Conservation (phyloP, 257 asterid species). For the Capsicum baccatum region DNA sequence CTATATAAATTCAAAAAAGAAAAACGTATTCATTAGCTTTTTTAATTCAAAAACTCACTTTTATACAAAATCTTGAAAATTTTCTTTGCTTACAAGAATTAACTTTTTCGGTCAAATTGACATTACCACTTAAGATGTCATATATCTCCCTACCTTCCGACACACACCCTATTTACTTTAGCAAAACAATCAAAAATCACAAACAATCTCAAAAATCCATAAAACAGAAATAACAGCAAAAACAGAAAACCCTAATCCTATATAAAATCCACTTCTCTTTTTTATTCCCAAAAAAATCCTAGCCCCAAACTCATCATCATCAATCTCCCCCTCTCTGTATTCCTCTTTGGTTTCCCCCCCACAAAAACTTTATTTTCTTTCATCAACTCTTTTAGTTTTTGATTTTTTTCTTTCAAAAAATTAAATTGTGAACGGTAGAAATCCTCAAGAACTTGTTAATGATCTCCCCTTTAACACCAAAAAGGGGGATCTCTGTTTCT, state of each 20-base stretch:
- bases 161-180: background rate
- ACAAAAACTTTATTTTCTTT: background rate
- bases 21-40: no score
- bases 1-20: no score
- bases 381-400: background rate
- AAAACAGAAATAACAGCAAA: background rate
- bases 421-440: slow-evolving; percentile 78
- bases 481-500: slow-evolving; percentile 75
- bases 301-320: no score
- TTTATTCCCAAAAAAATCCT: background rate
- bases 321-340: no score
- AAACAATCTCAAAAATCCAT: background rate
- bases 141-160: no score
- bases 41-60: no score
- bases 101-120: no score
- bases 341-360: background rate
- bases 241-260: background rate
- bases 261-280: background rate
- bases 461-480: slow-evolving; percentile 68
- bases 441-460: slow-evolving; percentile 55
- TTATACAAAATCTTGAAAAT: no score
- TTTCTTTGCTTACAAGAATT: no score
- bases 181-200: slow-evolving; percentile 13
- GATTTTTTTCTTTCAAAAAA: background rate
- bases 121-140: no score